Base-by-base conservation (phyloP, 257 asterid species). In the Solanum chaucha region DNA sequence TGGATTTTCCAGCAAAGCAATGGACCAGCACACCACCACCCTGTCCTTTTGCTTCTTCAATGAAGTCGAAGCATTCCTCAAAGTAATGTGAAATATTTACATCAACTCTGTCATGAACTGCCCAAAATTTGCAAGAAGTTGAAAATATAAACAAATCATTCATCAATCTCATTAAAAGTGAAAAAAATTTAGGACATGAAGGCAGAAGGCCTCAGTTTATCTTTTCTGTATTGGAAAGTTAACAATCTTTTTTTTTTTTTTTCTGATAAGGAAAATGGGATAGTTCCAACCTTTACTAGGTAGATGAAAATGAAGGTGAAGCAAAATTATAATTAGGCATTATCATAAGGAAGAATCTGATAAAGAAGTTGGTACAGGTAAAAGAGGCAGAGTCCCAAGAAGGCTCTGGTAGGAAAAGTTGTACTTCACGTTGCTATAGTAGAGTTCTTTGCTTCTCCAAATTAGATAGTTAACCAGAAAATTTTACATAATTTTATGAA, bases 1-100 rank as follows among this genome's bases (percentile, higher is more conserved):
- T 89, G 59, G 99, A 97, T 93, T 88, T 93, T 91, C 99, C 99
- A 73, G 90, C 94, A 88, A 90, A 92, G 93, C 99, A 97, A 90
- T 97, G 99, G 85, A 95, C 97, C 85, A 97, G 90, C 40, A 94
- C 94, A 14, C 95, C 91, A 41, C 98, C 98, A 78, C 95, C 96
- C 30, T 68, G 74, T 68, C 87, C 85, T 92, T 92, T 93, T 72
- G 98, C 98, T 91, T 91, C 98, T 61, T 95, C 98, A 59, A 96
- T 95, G 92, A 93, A 96, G 12, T 92, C 86, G 58, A 95, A 93
- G 93, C 98, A 94, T 85, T 93, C 99, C 3, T 94, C 91, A 86
- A 96, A 94, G 91, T 87, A 91, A 86, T 88, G 91, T 15, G 94
- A 91, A 72, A 97, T 89, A 28, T 48, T 86, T 72, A 74, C 91